phyloP scores from a whole-genome alignment of 1,139 yeast genomes.

The Saccharomycopsis phalli region DNA sequence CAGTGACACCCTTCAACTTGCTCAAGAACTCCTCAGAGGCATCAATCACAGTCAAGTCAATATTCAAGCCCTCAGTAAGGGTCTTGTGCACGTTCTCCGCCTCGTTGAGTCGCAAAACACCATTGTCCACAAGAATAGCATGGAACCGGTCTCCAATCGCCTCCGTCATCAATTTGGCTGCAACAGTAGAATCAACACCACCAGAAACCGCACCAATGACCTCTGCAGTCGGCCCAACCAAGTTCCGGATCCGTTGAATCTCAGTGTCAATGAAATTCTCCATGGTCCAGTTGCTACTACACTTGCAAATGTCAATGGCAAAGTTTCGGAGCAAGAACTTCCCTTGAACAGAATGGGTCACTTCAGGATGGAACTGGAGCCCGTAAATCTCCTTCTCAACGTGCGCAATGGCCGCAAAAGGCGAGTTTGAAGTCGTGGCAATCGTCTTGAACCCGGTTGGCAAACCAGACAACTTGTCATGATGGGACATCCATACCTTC shows the following conservation, averaged over 20 bases:
- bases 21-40: conserved; percentile 85
- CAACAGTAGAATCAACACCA: conserved; percentile 99
- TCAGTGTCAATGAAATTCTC: conserved; percentile 95
- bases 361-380: conserved; percentile 99
- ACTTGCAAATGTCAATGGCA: conserved; percentile 84
- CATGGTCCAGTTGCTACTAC: conserved; percentile 93
- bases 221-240: conserved; percentile 97
- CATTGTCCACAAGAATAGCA: conserved; percentile 95
- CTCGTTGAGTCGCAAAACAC: conserved; percentile 93
- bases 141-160: conserved; percentile 99
- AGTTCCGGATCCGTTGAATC: conserved; percentile 77
- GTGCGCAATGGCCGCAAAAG: conserved; percentile 88
- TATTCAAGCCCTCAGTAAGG: conserved; percentile 85
- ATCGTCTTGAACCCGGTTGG: conserved; percentile 86
- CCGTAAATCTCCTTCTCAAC: conserved; percentile 72
- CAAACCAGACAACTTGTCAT: conserved; percentile 85
- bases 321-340: conserved; percentile 79
- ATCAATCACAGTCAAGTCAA: conserved; percentile 88
- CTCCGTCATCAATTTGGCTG: conserved; percentile 95
- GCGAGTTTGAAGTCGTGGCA: conserved; percentile 90
- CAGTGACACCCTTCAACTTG: conserved; percentile 87
- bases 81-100: conserved; percentile 83
- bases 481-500: conserved; percentile 97
- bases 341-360: conserved; percentile 92
- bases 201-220: conserved; percentile 99